phyloP scores from a whole-genome alignment of 768 basidiomycete species.

The Coprinopsis marcescibilis region DNA sequence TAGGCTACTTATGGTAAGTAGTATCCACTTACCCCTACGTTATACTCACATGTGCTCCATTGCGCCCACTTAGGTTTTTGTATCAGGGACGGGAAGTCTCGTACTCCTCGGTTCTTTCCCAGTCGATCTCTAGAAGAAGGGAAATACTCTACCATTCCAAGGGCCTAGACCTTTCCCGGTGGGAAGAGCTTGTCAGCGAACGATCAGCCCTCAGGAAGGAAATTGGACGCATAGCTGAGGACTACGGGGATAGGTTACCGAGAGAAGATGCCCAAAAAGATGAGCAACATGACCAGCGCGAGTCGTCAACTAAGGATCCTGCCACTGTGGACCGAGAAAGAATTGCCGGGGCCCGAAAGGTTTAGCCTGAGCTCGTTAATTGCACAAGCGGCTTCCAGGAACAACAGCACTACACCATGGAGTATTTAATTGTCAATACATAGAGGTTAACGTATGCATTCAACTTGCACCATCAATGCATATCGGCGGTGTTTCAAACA shows the following conservation, averaged over 20 bases:
- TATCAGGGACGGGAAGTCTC: slow-evolving; percentile 61
- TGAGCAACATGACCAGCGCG: slow-evolving; percentile 10
- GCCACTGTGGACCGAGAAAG: not conserved
- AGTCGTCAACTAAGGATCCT: not conserved
- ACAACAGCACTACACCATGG: too few species aligned
- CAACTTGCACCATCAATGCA: too few species aligned
- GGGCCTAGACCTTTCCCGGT: slow-evolving; percentile 57
- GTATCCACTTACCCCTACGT: not conserved
- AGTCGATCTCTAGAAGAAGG: slow-evolving; percentile 52
- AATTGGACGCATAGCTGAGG: slow-evolving; percentile 52
- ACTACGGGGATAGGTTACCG: slow-evolving; percentile 49
- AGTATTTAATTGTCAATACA: too few species aligned
- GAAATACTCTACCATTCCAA: slow-evolving; percentile 49
- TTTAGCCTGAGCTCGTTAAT: too few species aligned
- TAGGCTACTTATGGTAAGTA: slow-evolving; percentile 52
- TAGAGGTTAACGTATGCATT: too few species aligned
- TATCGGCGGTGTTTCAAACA: too few species aligned
- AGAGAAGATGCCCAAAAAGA: slow-evolving; percentile 24
- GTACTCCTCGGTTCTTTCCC: slow-evolving; percentile 55
- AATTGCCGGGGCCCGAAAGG: too few species aligned
- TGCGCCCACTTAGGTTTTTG: slow-evolving; percentile 36
- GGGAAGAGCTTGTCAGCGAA: slow-evolving; percentile 50
- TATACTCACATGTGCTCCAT: not conserved
- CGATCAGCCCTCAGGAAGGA: slow-evolving; percentile 43
- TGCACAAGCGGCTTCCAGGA: too few species aligned